phyloP scores from a whole-genome alignment of 331 rosid species.

The Ulmus americana region DNA sequence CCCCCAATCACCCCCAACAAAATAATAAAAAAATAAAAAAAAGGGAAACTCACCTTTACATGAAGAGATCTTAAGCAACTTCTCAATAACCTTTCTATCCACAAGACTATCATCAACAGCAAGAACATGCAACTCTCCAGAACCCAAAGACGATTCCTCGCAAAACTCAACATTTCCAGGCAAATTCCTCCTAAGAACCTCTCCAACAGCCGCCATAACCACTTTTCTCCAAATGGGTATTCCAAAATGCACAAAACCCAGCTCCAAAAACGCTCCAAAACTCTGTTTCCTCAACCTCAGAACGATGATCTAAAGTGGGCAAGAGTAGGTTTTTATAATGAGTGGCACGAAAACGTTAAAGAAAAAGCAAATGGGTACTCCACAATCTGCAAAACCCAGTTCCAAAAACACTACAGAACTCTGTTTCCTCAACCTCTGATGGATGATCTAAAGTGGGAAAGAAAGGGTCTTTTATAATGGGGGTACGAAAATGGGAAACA shows the following conservation, averaged over 20 bases:
- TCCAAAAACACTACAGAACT: too few relatives aligned
- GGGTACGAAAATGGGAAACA: constrained; percentile 8
- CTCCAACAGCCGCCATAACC: constrained; percentile 39
- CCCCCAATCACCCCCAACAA: neutral
- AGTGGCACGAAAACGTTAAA: neutral
- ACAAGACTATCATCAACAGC: constrained; percentile 86
- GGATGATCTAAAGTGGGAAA: constrained; percentile 6
- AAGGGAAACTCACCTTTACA: constrained; percentile 60
- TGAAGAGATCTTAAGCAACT: constrained; percentile 63
- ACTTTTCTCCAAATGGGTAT: neutral
- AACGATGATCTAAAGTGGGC: neutral
- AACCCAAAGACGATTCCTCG: constrained; percentile 30
- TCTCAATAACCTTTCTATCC: constrained; percentile 80
- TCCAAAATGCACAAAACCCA: neutral
- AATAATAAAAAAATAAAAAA: neutral
- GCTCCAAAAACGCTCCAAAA: neutral
- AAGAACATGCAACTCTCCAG: constrained; percentile 60
- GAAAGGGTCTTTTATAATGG: neutral
- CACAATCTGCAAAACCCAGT: neutral
- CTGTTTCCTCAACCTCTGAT: neutral
- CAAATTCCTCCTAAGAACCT: constrained; percentile 36
- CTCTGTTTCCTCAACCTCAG: neutral
- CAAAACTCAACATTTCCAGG: constrained; percentile 33
- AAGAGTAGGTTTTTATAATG: neutral
- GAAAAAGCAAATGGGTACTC: neutral